These are phyloP conservation scores for Cladorrhinum sp. DNA, from an alignment of 2,329 filamentous ascomycete genomes.

Conservation along the genomic window DNA sequence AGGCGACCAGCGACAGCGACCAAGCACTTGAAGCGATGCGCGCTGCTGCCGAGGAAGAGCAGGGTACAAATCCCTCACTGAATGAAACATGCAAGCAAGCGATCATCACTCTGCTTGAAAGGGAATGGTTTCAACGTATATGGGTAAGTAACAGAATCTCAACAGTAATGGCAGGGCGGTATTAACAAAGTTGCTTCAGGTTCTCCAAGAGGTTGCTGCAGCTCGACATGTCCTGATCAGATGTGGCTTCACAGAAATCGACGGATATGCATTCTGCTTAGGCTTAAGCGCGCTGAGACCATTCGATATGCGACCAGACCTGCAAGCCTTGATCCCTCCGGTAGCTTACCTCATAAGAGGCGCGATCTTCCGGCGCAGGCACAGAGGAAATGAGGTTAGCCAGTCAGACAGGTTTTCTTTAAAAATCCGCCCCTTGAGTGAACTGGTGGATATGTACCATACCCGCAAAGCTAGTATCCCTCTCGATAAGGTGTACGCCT, in stretches of 20 bases:
- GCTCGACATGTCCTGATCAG: conserved; percentile 11
- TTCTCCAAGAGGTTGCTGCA: conserved; percentile 13
- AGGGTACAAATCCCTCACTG: not conserved
- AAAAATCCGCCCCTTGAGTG: conserved; percentile 8
- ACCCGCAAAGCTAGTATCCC: conserved; percentile 4
- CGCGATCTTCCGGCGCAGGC: conserved; percentile 6
- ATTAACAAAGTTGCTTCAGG: conserved; percentile 1
- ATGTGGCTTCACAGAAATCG: conserved; percentile 4
- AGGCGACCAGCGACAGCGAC: not conserved
- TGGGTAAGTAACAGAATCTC: conserved; percentile 9
- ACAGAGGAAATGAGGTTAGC: not conserved
- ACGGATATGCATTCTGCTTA: conserved; percentile 10
- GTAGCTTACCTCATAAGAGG: conserved; percentile 7
- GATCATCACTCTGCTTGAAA: conserved; percentile 3
- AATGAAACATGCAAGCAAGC: not conserved
- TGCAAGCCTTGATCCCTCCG: not conserved
- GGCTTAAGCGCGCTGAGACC: not conserved
- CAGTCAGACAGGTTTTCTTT: conserved; percentile 2
- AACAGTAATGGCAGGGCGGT: not conserved
- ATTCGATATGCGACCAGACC: not conserved
- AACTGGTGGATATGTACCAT: conserved; percentile 13
- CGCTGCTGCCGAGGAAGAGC: not conserved
- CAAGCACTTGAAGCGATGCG: not conserved
- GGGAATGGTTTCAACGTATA: conserved; percentile 15
- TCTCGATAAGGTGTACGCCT: conserved; percentile 9